phyloP scores from a whole-genome alignment of 257 asterid genomes.

The Anisodus tanguticus region DNA sequence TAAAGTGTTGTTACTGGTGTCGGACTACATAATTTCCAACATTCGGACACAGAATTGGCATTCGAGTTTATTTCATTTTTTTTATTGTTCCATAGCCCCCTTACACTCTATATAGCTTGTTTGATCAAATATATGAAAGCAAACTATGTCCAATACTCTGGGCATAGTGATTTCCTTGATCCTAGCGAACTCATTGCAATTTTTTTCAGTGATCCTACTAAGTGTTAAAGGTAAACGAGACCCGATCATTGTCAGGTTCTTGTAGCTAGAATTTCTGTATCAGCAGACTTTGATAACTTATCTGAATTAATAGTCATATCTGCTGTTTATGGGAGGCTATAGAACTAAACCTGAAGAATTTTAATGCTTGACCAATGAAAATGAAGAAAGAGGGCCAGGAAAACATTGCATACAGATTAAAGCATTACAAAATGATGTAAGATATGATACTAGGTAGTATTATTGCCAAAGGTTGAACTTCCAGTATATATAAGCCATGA shows the following conservation, averaged over 20 bases:
- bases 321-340: conserved; percentile 71
- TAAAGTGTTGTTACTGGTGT: too few relatives aligned
- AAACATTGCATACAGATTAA: neutral
- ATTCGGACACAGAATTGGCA: too few relatives aligned
- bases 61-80: too few relatives aligned
- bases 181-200: neutral
- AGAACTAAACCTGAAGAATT: conserved; percentile 62
- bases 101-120: neutral
- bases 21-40: too few relatives aligned
- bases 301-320: conserved; percentile 49
- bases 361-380: conserved; percentile 25
- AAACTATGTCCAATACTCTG: neutral
- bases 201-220: conserved; percentile 10
- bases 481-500: conserved; percentile 56
- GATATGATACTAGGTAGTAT: neutral
- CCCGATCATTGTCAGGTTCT: conserved; percentile 32
- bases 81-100: too few relatives aligned
- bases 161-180: neutral
- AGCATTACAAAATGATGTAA: conserved; percentile 9
- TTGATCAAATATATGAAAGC: neutral
- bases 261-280: conserved; percentile 50
- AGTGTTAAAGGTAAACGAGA: conserved; percentile 42
- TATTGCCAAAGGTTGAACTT: conserved; percentile 48
- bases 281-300: conserved; percentile 49
- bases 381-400: conserved; percentile 14